Evolutionary conservation across 2,329 filamentous ascomycete species (phyloP).

Genomic region (Trichoderma koningiopsis): DNA sequence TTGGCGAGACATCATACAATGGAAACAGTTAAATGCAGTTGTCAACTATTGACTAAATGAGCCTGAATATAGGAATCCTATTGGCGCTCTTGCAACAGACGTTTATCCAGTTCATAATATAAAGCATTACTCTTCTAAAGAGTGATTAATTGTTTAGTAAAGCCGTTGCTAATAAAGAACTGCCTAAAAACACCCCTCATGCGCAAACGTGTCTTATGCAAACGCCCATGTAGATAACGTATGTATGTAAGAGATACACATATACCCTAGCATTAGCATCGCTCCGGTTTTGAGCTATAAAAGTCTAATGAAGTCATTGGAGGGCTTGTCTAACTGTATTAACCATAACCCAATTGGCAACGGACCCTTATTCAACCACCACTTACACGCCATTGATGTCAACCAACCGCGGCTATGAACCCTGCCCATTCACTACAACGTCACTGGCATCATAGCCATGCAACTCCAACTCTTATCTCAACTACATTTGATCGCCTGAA

Average conservation of each 20-base stretch:
- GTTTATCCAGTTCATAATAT: background rate
- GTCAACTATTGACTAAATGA: no score
- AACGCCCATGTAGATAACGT: background rate
- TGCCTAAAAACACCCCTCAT: background rate
- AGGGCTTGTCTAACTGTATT: background rate
- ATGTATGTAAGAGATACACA: background rate
- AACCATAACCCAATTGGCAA: background rate
- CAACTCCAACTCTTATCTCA: background rate
- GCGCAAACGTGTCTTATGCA: background rate
- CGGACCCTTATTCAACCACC: background rate
- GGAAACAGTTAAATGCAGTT: no score
- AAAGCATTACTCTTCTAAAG: background rate
- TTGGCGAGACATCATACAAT: background rate
- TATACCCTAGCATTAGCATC: background rate
- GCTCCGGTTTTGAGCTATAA: background rate
- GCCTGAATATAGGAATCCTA: no score
- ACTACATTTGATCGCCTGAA: background rate
- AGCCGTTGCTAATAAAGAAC: background rate
- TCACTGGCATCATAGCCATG: slow-evolving; percentile 2
- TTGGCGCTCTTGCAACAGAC: background rate
- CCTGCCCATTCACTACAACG: background rate
- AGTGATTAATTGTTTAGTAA: background rate
- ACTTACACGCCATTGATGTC: background rate
- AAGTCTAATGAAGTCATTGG: background rate
- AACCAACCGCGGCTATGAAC: background rate